Evolutionary conservation across 768 basidiomycete species (phyloP), one percentile per base, ranked within the genome.

Genomic region (Cytidiella melzeri): DNA sequence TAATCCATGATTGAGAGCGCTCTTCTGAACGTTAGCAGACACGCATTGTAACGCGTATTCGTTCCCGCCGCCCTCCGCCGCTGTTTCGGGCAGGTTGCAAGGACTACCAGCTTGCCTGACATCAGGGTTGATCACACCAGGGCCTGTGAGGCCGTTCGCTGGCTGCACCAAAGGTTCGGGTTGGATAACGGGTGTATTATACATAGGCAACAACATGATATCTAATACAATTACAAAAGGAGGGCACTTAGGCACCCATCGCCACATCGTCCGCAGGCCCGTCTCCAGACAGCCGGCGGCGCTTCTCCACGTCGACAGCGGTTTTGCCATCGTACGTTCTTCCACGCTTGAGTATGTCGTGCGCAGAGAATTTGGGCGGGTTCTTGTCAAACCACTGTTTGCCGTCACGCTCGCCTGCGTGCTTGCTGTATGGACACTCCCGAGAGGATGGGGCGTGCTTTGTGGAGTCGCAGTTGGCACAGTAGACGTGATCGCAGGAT

Each of bases 401-500:
- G 9, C 20, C 34, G 27, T 50, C 42, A 3, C 42, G 12, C 21
- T 50, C 37, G 30, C 30, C 37, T 18, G 47, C 47, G 24, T 30
- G 47, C n/a, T 41, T 39, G 30, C 20, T 43, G 49, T 27, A 50
- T 10, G 49, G 49, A 38, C 49, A 50, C n/a, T 43, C 43, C 10
- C 42, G 15, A 3, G 49, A 43, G 15, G 49, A 50, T 4, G 49
- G 42, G 11, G 28, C 43, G 20, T 50, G 49, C 10, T 45, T 43
- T 5, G 38, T 18, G 21, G 36, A 43, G 30, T 45, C 42, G 43
- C 49, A 50, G 24, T 44, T 50, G 30, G 49, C 42, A 26, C 49
- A 50, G 24, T 43, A 50, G 20, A 43, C 49, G 26, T 50, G 49
- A 3, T 2, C 5, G 49, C 42, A 45, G 2, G 28, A 5, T 5